phyloP scores from a whole-genome alignment of 768 basidiomycete species.

The Grammothele lineata region DNA sequence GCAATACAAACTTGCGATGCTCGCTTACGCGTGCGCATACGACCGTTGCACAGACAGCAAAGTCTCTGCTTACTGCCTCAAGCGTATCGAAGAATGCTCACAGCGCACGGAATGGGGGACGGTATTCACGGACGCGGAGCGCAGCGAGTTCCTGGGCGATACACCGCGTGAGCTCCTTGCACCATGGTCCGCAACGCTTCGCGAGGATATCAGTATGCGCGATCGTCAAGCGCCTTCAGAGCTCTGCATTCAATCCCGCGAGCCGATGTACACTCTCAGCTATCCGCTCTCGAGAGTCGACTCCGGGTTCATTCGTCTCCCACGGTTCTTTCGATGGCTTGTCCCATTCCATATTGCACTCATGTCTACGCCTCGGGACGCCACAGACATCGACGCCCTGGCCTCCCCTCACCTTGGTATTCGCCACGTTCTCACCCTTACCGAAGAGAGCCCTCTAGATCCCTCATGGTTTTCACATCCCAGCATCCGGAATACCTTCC shows the following conservation, averaged over 20 bases:
- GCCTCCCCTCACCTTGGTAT: constrained; percentile 46
- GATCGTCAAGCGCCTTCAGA: constrained; percentile 28
- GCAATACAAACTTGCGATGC: constrained; percentile 48
- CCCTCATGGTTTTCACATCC: constrained; percentile 42
- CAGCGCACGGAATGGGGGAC: constrained; percentile 50
- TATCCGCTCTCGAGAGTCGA: not conserved
- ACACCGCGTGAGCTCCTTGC: constrained; percentile 29
- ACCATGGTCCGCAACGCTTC: constrained; percentile 39
- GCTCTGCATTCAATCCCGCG: constrained; percentile 37
- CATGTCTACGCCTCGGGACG: constrained; percentile 54
- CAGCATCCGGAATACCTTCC: constrained; percentile 45
- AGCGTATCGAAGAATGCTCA: constrained; percentile 42
- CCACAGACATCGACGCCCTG: constrained; percentile 45
- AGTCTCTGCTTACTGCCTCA: constrained; percentile 38
- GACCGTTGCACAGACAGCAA: constrained; percentile 35
- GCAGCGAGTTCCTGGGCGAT: constrained; percentile 32
- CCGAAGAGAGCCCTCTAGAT: constrained; percentile 50
- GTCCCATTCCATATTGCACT: constrained; percentile 54
- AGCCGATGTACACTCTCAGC: constrained; percentile 39
- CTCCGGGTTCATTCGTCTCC: constrained; percentile 37
- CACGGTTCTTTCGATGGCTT: constrained; percentile 62
- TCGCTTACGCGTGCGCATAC: constrained; percentile 47
- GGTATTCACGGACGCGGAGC: constrained; percentile 40
- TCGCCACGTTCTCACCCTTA: constrained; percentile 54
- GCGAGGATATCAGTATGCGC: constrained; percentile 30